Evolutionary conservation across 2,329 filamentous ascomycete genomes (phyloP), one percentile per base, ranked within the genome.

Genomic region (Epichloe aotearoae): DNA sequence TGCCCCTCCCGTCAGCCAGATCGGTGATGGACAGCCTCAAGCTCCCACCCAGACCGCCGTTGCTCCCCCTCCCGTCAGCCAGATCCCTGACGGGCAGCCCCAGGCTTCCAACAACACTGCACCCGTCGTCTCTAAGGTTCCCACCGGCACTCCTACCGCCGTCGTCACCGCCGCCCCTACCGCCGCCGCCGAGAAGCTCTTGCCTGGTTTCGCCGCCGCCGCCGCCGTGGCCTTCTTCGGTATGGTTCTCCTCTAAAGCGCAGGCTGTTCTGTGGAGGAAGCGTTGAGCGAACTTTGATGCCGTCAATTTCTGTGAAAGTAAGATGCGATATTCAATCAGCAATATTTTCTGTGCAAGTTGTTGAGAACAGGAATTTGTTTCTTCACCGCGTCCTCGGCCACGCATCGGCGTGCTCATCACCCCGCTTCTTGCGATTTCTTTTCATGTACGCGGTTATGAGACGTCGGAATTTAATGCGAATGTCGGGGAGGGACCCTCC

Each of bases 21-120:
- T 77, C 54, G 62, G 64, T 4, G 65, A 67, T 30, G 65, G 65
- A 23, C 71, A 82, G 56, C 66, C 77, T 47, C 73, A 80, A 52
- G 72, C 64, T 17, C 69, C 70, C 53, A 72, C 69, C 5, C 70
- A 69, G 0, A 69, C 69, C 7, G 56, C 57, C 10, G 26, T 30
- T 30, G 8, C 26, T 7, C 54, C 26, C 26, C 26, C 59, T 33
- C 62, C 66, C 4, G 54, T 63, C 15, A 59, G 56, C 44, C 64
- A 67, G 54, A 61, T 65, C 19, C 49, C 56, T 1, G 63, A 66
- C 51, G 64, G 64, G 5, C 59, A 63, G 52, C 54, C 65, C 30
- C 59, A 64, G 49, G 62, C 59, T 23, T 59, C 64, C 14, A 52
- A 41, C 33, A 46, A n/a, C 12, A 12, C 37, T 30, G 65, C 68